Evolutionary conservation across 768 basidiomycete genomes (phyloP), one percentile per base, ranked within the genome.

Genomic region (Podaxis mareebaensis): DNA sequence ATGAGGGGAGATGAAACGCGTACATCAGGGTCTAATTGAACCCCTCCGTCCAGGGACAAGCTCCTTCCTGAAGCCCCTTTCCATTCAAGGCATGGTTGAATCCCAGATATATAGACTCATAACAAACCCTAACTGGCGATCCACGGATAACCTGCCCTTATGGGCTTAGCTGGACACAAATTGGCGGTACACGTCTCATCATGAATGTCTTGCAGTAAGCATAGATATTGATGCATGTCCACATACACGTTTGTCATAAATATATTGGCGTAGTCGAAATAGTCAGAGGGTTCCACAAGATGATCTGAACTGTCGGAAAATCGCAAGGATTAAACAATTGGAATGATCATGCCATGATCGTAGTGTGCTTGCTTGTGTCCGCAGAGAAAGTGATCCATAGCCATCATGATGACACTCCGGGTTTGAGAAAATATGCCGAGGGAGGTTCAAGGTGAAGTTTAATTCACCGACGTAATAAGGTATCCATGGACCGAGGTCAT

Each of bases 131-230:
- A 40, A 24, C 46, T 49, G n/a, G 26, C 58, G 36, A 49, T 52
- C n/a, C 48, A 60, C 26, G 59, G 17, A 52, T 17, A 24, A 17
- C 36, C 48, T 39, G 24, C 59, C 59, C 59, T 59, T 20, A 12
- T 33, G n/a, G 46, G 22, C 28, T 49, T 3, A 33, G 10, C 11
- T n/a, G n/a, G 57, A n/a, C n/a, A 28, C 28, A 26, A 6, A 39
- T 24, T 20, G n/a, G 11, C 39, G 38, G 3, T 22, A 12, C 54
- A 42, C 4, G 20, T 22, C 38, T 33, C 30, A 33, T 10, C 8
- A 33, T 33, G 8, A 33, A 33, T 33, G 30, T 33, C 30, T 33
- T 33, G 30, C 8, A 33, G 30, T 33, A 33, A 33, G 30, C 10
- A 33, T 33, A 33, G 30, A 33, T 33, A 33, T 33, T 33, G 30